Conservation (phyloP, 2,329 filamentous ascomycete species). For the Cladophialophora yegresii region DNA sequence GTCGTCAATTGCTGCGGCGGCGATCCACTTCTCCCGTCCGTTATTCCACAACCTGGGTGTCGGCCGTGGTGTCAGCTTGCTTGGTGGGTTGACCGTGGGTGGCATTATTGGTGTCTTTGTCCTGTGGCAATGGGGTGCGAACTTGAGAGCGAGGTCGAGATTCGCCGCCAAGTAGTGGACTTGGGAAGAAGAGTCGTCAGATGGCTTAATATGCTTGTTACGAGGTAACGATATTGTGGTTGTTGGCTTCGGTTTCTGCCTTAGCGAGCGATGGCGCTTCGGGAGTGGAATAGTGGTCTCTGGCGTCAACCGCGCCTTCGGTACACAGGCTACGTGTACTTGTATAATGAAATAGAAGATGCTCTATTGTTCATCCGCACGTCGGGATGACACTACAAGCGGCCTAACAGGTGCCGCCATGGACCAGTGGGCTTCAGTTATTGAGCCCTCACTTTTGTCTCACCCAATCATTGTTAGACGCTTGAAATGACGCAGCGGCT, state of each 20-base stretch:
- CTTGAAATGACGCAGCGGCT: not conserved
- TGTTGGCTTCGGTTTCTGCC: not conserved
- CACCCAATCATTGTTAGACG: too few species aligned
- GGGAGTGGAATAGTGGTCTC: not conserved
- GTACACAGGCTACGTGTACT: not conserved
- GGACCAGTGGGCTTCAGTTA: too few species aligned
- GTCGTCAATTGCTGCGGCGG: slow-evolving; percentile 40
- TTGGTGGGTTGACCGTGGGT: slow-evolving; percentile 44
- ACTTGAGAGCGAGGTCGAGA: slow-evolving; percentile 40
- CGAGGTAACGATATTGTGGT: not conserved
- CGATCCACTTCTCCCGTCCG: slow-evolving; percentile 43
- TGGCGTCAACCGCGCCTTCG: not conserved
- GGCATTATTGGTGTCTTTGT: slow-evolving; percentile 42
- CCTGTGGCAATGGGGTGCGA: slow-evolving; percentile 41
- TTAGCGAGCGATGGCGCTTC: slow-evolving; percentile 14
- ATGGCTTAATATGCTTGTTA: not conserved
- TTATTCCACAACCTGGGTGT: slow-evolving; percentile 43
- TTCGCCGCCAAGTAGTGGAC: slow-evolving; percentile 37
- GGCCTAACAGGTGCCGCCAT: too few species aligned
- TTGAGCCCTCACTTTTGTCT: too few species aligned
- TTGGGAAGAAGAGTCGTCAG: not conserved
- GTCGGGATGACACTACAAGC: too few species aligned
- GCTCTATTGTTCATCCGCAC: not conserved
- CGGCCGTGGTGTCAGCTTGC: slow-evolving; percentile 40
- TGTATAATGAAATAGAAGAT: not conserved